phyloP scores from a whole-genome alignment of 208 protist species.

The Tritrichomonas musculus region DNA sequence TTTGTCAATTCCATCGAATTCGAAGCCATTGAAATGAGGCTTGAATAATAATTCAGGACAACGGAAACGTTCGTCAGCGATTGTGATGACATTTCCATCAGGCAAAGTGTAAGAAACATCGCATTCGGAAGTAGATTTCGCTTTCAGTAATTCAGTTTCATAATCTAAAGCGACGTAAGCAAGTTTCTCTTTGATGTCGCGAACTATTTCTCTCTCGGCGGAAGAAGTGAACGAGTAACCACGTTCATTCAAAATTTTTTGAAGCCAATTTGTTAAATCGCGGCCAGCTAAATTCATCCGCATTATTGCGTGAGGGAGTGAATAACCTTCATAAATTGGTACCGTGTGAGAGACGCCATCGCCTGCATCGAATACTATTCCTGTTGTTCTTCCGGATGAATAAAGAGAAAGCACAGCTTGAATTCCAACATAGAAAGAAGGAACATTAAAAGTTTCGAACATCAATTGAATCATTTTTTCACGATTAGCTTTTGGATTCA shows the following conservation, averaged over 20 bases:
- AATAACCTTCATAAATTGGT: too few relatives aligned
- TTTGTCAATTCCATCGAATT: background rate
- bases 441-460: too few relatives aligned
- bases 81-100: slow-evolving; percentile 53
- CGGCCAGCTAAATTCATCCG: slow-evolving; percentile 61
- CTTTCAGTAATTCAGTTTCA: slow-evolving; percentile 53
- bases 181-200: slow-evolving; percentile 67
- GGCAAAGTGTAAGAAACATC: slow-evolving; percentile 31
- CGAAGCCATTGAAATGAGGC: too few relatives aligned
- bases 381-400: slow-evolving; percentile 69
- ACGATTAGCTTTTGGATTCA: slow-evolving; percentile 71
- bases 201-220: slow-evolving; percentile 61
- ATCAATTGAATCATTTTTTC: slow-evolving; percentile 78
- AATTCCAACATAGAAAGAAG: too few relatives aligned
- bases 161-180: slow-evolving; percentile 63
- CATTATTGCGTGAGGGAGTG: slow-evolving; percentile 56
- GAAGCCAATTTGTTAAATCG: slow-evolving; percentile 62
- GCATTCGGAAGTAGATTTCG: slow-evolving; percentile 36
- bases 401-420: slow-evolving; percentile 83
- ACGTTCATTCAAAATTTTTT: slow-evolving; percentile 55
- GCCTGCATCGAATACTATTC: slow-evolving; percentile 81
- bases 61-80: too few relatives aligned
- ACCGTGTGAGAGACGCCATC: slow-evolving; percentile 79
- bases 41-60: too few relatives aligned
- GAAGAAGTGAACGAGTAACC: slow-evolving; percentile 56